Percentiles rank a stretch among this genome's conserved stretches.
These are phyloP conservation scores for Ceratocystis eucalypticola DNA, from an alignment of 2,329 filamentous ascomycete species.

Conservation along the genomic window DNA sequence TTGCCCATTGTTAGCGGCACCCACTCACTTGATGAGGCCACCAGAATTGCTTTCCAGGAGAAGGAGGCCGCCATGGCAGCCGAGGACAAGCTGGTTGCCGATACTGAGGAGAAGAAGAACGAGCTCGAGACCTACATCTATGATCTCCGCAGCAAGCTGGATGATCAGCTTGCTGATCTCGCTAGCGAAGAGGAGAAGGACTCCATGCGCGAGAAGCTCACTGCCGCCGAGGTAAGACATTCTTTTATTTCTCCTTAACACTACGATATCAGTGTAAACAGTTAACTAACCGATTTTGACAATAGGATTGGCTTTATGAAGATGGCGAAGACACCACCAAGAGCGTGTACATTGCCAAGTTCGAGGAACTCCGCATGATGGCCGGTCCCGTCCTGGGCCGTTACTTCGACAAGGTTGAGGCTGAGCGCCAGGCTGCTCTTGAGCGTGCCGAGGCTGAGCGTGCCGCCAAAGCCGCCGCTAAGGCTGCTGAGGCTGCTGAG, in stretches of 20 bases:
- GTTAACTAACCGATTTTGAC: constrained; percentile 3
- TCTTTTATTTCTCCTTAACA: background rate
- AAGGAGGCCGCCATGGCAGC: constrained; percentile 84
- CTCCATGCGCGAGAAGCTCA: constrained; percentile 71
- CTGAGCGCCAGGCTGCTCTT: constrained; percentile 64
- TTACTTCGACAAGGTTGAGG: constrained; percentile 87
- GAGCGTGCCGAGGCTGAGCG: constrained; percentile 67
- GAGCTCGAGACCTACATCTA: constrained; percentile 97
- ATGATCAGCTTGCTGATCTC: constrained; percentile 80
- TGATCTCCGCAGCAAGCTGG: constrained; percentile 87
- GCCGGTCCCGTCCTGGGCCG: constrained; percentile 86
- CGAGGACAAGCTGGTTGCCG: constrained; percentile 95
- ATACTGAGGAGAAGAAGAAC: constrained; percentile 99
- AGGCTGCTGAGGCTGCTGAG: constrained; percentile 39
- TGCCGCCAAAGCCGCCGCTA: constrained; percentile 52
- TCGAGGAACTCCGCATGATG: constrained; percentile 84
- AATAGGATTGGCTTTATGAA: constrained; percentile 93
- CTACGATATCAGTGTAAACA: background rate
- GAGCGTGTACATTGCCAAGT: constrained; percentile 85
- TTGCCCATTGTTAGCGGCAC: constrained; percentile 77
- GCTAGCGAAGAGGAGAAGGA: constrained; percentile 85
- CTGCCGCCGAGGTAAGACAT: constrained; percentile 64
- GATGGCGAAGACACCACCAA: constrained; percentile 92
- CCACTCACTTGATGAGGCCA: constrained; percentile 56
- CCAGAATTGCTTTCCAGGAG: constrained; percentile 59